phyloP scores from a whole-genome alignment of 495 filamentous ascomycete species.

The Penicillium atrosanguineum region DNA sequence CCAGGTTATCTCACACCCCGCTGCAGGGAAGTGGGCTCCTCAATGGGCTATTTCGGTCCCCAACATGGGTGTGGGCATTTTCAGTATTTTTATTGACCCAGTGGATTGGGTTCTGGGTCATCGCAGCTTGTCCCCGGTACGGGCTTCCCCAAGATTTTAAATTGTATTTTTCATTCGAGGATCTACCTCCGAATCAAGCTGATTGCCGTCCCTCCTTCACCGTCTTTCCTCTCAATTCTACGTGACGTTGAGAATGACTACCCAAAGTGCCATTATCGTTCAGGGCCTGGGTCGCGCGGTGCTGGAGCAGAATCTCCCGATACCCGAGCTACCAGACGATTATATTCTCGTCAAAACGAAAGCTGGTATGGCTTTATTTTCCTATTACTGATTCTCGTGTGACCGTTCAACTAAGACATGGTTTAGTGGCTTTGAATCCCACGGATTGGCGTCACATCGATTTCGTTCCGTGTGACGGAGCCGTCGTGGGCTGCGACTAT shows the following conservation, averaged over 20 bases:
- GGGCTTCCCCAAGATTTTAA: background rate
- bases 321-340: slow-evolving; percentile 31
- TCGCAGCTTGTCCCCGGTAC: background rate
- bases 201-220: background rate
- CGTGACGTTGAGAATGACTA: slow-evolving; percentile 6
- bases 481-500: slow-evolving; percentile 54
- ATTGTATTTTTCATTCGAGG: background rate
- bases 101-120: too few relatives aligned
- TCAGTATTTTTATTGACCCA: too few relatives aligned
- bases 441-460: slow-evolving; percentile 56
- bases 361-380: slow-evolving; percentile 13
- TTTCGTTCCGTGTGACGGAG: slow-evolving; percentile 17
- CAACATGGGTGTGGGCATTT: too few relatives aligned
- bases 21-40: too few relatives aligned
- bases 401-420: slow-evolving; percentile 4
- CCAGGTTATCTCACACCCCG: too few relatives aligned
- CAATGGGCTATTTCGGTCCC: too few relatives aligned
- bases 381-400: background rate
- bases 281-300: slow-evolving; percentile 12
- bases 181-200: background rate
- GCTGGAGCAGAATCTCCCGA: slow-evolving; percentile 15
- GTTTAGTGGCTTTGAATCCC: slow-evolving; percentile 50
- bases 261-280: slow-evolving; percentile 16
- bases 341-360: slow-evolving; percentile 48
- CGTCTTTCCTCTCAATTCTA: background rate